Conservation (phyloP, 441 rosid genomes). For the Dalechampia spathulata region DNA sequence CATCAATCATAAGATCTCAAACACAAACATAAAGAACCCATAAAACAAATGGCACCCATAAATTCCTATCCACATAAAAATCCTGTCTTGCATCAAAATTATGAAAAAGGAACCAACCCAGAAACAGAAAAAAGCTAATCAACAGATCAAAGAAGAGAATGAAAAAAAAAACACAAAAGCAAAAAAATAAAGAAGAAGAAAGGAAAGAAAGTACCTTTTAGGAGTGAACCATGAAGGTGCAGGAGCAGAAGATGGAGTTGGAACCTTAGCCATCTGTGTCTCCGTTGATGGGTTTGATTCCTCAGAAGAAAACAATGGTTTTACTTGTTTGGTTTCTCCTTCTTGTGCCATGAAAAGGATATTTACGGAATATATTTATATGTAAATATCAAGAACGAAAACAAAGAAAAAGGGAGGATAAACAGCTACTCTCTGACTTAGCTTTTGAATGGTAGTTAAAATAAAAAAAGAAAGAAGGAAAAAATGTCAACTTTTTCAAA, state of each 20-base stretch:
- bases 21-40: background rate
- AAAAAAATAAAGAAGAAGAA: background rate
- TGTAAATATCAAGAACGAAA: background rate
- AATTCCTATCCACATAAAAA: background rate
- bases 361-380: background rate
- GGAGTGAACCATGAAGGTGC: conserved; percentile 78
- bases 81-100: background rate
- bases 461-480: background rate
- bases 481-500: no score
- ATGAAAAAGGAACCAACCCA: background rate
- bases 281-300: conserved; percentile 18
- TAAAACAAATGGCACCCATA: background rate
- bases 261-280: conserved; percentile 24
- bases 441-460: conserved; percentile 18
- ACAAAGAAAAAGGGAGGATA: background rate
- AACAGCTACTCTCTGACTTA: background rate
- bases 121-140: conserved; percentile 18
- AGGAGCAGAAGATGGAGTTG: conserved; percentile 22
- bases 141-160: no score
- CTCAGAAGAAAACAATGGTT: conserved; percentile 14
- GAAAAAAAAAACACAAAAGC: no score
- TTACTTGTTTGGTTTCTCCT: conserved; percentile 12
- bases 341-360: conserved; percentile 16
- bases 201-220: conserved; percentile 29
- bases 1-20: background rate